Evolutionary conservation across 2,329 filamentous ascomycete genomes (phyloP).

Genomic region (Aureobasidium leucospermi): DNA sequence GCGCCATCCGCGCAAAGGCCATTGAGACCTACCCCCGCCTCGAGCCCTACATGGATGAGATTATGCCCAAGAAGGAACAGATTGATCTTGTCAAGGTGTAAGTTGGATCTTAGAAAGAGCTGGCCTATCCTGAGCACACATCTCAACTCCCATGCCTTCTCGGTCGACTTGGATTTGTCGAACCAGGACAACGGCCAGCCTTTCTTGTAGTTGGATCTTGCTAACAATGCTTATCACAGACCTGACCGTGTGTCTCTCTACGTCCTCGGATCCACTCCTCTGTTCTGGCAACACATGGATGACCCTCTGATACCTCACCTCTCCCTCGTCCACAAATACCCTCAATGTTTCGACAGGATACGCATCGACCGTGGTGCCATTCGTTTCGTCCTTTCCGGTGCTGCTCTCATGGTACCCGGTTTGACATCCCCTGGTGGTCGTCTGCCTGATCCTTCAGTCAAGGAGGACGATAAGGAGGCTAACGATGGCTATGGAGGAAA

Average conservation of each 20-base stretch:
- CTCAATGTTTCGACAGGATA: slow-evolving; percentile 71
- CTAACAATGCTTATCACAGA: slow-evolving; percentile 28
- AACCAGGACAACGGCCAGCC: background rate
- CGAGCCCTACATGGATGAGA: slow-evolving; percentile 80
- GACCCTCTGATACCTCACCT: slow-evolving; percentile 80
- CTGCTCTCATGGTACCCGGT: slow-evolving; percentile 92
- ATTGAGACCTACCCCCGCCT: slow-evolving; percentile 80
- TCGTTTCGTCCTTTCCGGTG: slow-evolving; percentile 88
- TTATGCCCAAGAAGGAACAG: slow-evolving; percentile 90
- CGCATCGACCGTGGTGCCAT: slow-evolving; percentile 94
- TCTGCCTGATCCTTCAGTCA: slow-evolving; percentile 52
- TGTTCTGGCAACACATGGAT: slow-evolving; percentile 86
- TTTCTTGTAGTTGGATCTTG: background rate
- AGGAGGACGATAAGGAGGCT: slow-evolving; percentile 31
- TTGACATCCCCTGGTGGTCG: slow-evolving; percentile 76
- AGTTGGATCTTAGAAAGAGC: slow-evolving; percentile 15
- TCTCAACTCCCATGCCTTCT: too few relatives aligned
- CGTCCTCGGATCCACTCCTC: slow-evolving; percentile 65
- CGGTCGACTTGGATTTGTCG: too few relatives aligned
- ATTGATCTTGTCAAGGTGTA: slow-evolving; percentile 83
- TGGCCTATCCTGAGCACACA: too few relatives aligned
- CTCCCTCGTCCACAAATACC: slow-evolving; percentile 81
- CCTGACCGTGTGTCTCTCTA: slow-evolving; percentile 88
- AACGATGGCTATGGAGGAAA: slow-evolving; percentile 45
- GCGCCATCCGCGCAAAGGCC: slow-evolving; percentile 73